Base-by-base conservation (phyloP, 768 basidiomycete genomes). In the Tephrocybe sp. region DNA sequence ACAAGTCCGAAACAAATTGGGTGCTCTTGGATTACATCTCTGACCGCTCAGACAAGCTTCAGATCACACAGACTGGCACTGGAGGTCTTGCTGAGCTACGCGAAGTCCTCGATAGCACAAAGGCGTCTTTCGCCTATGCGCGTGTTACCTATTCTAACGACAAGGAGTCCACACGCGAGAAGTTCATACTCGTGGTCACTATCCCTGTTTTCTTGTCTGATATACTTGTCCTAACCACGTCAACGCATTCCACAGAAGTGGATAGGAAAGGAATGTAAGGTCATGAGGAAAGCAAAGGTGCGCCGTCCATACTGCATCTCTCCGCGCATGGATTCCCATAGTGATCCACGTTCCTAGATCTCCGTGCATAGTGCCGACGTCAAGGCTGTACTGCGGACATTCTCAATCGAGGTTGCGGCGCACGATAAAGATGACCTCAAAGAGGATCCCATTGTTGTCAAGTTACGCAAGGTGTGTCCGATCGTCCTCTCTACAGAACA, bases 221-320 rank as follows among this genome's bases (percentile, higher is more conserved):
- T 54, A 51, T 46, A 54, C 51, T 52, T 56, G 37, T 42, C 45
- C 50, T 57, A 45, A 55, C 48, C 49, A 50, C 46, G 45, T 46
- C 49, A 45, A 37, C 40, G 38, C 40, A 33, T 12, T 47, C 21
- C 57, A 46, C 60, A 78, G 75, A 77, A 82, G 38, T 91, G 89
- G 89, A 92, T 91, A 69, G 90, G 91, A 37, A 71, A 79, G 16
- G 68, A 71, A 34, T 89, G 91, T 70, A 93, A 91, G 71, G 78
- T 94, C 55, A 92, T 95, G 93, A 79, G 94, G 53, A 88, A 85
- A 71, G 94, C 86, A 36, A 94, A 92, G 83, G 89, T 90, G 49
- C 56, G 78, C 41, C 29, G 7, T 40, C 29, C 10, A 4, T 36
- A 11, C 25, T 18, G 8, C 36, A 39, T 39, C 25, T 36, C 39